A percentile compares a stretch with the other conserved stretches of the same genome.
phyloP scores from a whole-genome alignment of 2,329 filamentous ascomycete species.

The Alternaria arbusti region DNA sequence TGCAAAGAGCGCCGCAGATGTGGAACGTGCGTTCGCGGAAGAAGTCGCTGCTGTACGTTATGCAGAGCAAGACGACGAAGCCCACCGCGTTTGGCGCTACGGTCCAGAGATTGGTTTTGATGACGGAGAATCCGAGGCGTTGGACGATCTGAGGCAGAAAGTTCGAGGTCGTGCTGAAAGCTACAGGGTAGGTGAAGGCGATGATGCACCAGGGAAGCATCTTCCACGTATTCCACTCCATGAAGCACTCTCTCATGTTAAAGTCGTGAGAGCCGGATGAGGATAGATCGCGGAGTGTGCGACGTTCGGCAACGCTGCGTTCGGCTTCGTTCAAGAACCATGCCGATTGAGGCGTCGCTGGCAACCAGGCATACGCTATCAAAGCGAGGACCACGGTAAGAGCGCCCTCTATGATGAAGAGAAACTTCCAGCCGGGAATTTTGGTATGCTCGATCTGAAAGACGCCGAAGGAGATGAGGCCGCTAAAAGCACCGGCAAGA shows the following conservation, averaged over 20 bases:
- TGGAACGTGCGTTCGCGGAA: slow-evolving; percentile 57
- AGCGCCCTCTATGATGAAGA: slow-evolving; percentile 51
- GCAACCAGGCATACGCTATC: slow-evolving; percentile 45
- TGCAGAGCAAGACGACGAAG: slow-evolving; percentile 54
- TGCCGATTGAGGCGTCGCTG: slow-evolving; percentile 40
- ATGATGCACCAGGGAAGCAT: slow-evolving; percentile 56
- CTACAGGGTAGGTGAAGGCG: slow-evolving; percentile 57
- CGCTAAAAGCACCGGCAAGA: slow-evolving; percentile 51
- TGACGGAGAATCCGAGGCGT: slow-evolving; percentile 52
- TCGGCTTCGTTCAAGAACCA: slow-evolving; percentile 50
- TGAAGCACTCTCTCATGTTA: slow-evolving; percentile 51
- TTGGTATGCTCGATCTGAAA: slow-evolving; percentile 56
- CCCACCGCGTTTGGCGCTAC: slow-evolving; percentile 58
- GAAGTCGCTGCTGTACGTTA: slow-evolving; percentile 55
- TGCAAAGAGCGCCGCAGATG: slow-evolving; percentile 49
- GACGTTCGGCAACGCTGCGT: slow-evolving; percentile 50
- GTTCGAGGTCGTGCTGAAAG: slow-evolving; percentile 54
- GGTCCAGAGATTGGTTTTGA: slow-evolving; percentile 58
- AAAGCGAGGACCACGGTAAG: slow-evolving; percentile 44
- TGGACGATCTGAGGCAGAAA: slow-evolving; percentile 58
- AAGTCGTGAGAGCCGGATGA: slow-evolving; percentile 48
- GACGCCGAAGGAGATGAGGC: slow-evolving; percentile 52
- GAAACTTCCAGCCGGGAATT: slow-evolving; percentile 56
- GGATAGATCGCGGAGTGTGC: slow-evolving; percentile 56
- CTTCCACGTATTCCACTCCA: slow-evolving; percentile 52